Conservation (phyloP, 1,284 basidiomycete genomes). For the Abortiporus biennis region DNA sequence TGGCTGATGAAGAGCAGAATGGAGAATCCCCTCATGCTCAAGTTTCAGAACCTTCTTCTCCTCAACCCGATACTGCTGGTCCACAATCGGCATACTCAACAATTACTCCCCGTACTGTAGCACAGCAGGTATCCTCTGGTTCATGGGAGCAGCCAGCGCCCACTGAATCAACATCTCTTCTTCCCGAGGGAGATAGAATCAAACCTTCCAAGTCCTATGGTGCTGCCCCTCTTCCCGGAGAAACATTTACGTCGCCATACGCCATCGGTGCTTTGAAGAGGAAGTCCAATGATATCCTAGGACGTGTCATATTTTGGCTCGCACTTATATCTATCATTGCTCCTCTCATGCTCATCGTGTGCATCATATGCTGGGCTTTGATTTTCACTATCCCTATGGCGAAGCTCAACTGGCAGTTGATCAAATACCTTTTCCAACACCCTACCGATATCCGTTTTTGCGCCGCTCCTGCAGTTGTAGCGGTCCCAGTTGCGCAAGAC, state of each 20-base stretch:
- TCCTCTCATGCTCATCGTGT: slow-evolving; percentile 84
- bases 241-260: slow-evolving; percentile 32
- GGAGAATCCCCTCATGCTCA: slow-evolving; percentile 29
- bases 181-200: slow-evolving; percentile 20
- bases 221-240: slow-evolving; percentile 32
- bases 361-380: slow-evolving; percentile 87
- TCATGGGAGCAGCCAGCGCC: slow-evolving; percentile 25
- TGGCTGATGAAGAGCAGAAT: slow-evolving; percentile 40
- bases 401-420: slow-evolving; percentile 89
- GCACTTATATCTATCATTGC: slow-evolving; percentile 74
- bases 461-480: slow-evolving; percentile 59
- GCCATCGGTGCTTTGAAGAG: slow-evolving; percentile 29
- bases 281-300: slow-evolving; percentile 45
- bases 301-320: slow-evolving; percentile 78
- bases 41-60: neutral
- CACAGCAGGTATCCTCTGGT: slow-evolving; percentile 22
- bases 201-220: slow-evolving; percentile 62
- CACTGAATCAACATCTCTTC: slow-evolving; percentile 30
- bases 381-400: slow-evolving; percentile 98
- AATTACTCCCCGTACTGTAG: slow-evolving; percentile 22
- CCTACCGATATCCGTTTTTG: slow-evolving; percentile 92
- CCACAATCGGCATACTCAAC: slow-evolving; percentile 20
- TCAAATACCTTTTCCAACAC: slow-evolving; percentile 77
- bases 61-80: neutral
- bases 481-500: slow-evolving; percentile 24